Base-by-base conservation (phyloP, 1,284 basidiomycete species). In the Naganishia sp. region DNA sequence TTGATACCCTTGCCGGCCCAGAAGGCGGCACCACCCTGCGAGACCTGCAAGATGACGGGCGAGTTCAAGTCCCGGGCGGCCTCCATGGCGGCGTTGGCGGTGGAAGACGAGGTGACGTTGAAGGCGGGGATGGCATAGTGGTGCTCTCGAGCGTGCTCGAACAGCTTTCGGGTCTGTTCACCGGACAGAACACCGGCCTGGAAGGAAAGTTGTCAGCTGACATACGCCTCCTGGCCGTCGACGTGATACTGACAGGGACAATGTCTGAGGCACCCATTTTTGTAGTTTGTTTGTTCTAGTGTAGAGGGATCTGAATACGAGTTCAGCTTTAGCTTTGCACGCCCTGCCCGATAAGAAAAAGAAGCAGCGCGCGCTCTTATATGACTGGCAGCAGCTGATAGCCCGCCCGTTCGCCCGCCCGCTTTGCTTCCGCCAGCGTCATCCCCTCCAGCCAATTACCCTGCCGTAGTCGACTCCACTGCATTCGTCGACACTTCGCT, bases 21-120 rank as follows among this genome's bases (percentile, higher is more conserved):
- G 86, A 92, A 98, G 69, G 94, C 94, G 73, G 88, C 86, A 78
- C 96, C 96, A 71, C 95, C 95, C 81, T 99, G 94, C 67, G 96
- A 99, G 73, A 95, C 88, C 81, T 99, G 96, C 76, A 98, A 84
- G 82, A 99, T 98, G 83, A 99, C 94, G 71, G 95, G 96, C 39
- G 94, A 86, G 81, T 99, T 98, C 85, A 92, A 87, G 81, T 92
- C 90, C 68, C 90, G 87, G 65, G 92, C 92, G 71, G 90, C 92
- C 82, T 95, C 92, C 69, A 94, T 87, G 67, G 86, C 88, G 68
- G 90, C 90, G 78, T 93, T 92, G 70, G 87, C 90, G 63, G 87
- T 87, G 55, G 91, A 94, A 6, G 91, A 92, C 32, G 92, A 94
- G 65, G 90, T 92, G 67, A 90, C 87, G 77, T 93, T 93, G 77